Evolutionary conservation across 768 basidiomycete genomes (phyloP).

Genomic region (Glaciozyma martinii): DNA sequence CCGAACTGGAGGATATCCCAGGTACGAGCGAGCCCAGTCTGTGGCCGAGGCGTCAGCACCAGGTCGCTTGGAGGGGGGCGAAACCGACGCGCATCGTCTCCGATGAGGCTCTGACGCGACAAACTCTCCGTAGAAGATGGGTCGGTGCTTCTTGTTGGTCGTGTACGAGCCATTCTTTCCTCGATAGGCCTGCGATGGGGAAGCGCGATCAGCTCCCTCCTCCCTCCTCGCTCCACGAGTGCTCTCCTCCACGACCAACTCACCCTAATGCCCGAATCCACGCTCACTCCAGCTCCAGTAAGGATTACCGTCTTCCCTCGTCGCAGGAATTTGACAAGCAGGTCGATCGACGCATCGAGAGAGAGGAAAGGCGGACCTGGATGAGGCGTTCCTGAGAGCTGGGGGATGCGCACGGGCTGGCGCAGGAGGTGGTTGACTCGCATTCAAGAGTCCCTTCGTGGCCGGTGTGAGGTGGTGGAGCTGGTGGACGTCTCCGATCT

Average conservation of each 20-base stretch:
- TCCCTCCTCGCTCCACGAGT: slow-evolving; percentile 6
- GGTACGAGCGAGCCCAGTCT: slow-evolving; percentile 52
- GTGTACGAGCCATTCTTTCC: slow-evolving; percentile 48
- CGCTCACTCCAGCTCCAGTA: slow-evolving; percentile 69
- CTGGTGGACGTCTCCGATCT: no score
- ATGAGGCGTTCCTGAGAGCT: not conserved
- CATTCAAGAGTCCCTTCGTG: no score
- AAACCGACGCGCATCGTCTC: slow-evolving; percentile 49
- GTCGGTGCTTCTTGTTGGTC: slow-evolving; percentile 33
- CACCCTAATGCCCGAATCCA: slow-evolving; percentile 82
- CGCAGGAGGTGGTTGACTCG: not conserved
- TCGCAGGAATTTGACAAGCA: slow-evolving; percentile 5
- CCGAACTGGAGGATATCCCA: slow-evolving; percentile 73
- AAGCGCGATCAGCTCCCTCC: not conserved
- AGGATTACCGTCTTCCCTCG: slow-evolving; percentile 7
- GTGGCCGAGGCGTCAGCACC: no score
- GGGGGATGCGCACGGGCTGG: not conserved
- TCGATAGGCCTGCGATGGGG: slow-evolving; percentile 39
- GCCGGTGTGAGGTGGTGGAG: no score
- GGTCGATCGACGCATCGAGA: slow-evolving; percentile 3
- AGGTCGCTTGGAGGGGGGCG: no score
- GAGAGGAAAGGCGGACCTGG: slow-evolving; percentile 12
- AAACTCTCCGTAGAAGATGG: slow-evolving; percentile 24
- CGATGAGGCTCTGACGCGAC: slow-evolving; percentile 41
- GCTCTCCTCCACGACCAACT: slow-evolving; percentile 42